Percentiles rank a stretch among this genome's conserved stretches.
Evolutionary conservation across 2,329 filamentous ascomycete genomes (phyloP).

Genomic region (Stemphylium vesicarium): DNA sequence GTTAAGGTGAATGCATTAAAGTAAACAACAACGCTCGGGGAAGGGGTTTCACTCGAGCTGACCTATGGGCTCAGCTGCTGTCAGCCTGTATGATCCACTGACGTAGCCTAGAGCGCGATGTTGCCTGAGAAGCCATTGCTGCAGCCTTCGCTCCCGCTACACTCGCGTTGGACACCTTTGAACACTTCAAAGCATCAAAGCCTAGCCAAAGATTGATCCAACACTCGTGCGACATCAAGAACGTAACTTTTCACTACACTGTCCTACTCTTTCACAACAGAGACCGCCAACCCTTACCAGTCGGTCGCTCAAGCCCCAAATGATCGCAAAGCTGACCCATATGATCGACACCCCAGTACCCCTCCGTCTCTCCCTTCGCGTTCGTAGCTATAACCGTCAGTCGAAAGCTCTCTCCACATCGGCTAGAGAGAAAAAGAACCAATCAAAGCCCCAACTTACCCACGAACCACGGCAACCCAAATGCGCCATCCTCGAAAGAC

Average conservation of each 20-base stretch:
- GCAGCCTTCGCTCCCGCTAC: not conserved
- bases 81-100: not conserved
- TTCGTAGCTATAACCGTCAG: slow-evolving; percentile 55
- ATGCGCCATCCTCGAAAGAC: slow-evolving; percentile 62
- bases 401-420: not conserved
- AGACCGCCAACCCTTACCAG: slow-evolving; percentile 46
- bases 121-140: not conserved
- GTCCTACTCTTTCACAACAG: slow-evolving; percentile 40
- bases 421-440: not conserved
- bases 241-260: too few species aligned
- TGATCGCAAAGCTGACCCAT: slow-evolving; percentile 61
- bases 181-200: not conserved
- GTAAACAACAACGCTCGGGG: too few species aligned
- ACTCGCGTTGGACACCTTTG: too few species aligned
- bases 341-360: slow-evolving; percentile 68
- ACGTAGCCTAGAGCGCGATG: not conserved
- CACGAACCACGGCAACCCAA: slow-evolving; percentile 66
- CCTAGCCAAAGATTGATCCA: too few species aligned
- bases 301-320: slow-evolving; percentile 56
- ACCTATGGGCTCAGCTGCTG: not conserved
- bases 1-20: too few species aligned
- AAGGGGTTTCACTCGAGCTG: too few species aligned
- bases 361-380: slow-evolving; percentile 58
- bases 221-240: too few species aligned
- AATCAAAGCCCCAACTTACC: slow-evolving; percentile 29